phyloP scores from a whole-genome alignment of 352 stramenopile genomes.

The Pythium scleroteichum region DNA sequence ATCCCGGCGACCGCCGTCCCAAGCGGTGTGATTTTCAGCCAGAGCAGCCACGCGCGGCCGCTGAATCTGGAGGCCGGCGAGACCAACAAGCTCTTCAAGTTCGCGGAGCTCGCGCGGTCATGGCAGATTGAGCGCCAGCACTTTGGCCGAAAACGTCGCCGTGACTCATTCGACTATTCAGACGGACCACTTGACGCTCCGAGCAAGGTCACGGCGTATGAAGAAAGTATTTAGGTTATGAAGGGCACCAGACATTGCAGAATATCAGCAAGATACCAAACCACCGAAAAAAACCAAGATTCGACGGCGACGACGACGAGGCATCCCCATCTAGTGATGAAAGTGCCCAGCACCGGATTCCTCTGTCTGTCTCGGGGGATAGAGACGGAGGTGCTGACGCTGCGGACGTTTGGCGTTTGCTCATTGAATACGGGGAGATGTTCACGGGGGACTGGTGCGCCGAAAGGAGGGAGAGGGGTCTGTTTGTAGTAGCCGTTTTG shows the following conservation, averaged over 20 bases:
- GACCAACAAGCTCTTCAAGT: slow-evolving; percentile 78
- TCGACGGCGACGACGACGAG: not conserved
- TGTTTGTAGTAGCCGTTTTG: slow-evolving; percentile 25
- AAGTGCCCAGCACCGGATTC: slow-evolving; percentile 4
- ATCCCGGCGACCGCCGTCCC: slow-evolving; percentile 70
- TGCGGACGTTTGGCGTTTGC: not conserved
- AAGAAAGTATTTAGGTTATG: slow-evolving; percentile 86
- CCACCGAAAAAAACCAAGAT: not conserved
- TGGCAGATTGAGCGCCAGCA: slow-evolving; percentile 82
- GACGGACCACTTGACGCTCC: slow-evolving; percentile 57
- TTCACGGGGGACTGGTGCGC: too few species aligned
- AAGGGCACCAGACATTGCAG: slow-evolving; percentile 2
- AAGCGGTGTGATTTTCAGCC: slow-evolving; percentile 72
- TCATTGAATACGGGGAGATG: not conserved
- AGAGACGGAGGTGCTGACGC: slow-evolving; percentile 13
- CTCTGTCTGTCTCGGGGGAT: not conserved
- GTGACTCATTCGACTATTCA: slow-evolving; percentile 78
- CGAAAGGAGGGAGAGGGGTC: not conserved
- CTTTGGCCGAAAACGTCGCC: slow-evolving; percentile 72
- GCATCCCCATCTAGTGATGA: too few species aligned
- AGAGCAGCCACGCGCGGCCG: slow-evolving; percentile 56
- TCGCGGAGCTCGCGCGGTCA: slow-evolving; percentile 64
- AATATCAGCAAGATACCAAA: slow-evolving; percentile 9
- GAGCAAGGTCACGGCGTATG: slow-evolving; percentile 70
- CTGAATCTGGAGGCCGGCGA: slow-evolving; percentile 59